Percentiles rank a stretch among this genome's conserved stretches.
Conservation (phyloP, 106 monocot species). For the Phalaenopsis equestris region DNA sequence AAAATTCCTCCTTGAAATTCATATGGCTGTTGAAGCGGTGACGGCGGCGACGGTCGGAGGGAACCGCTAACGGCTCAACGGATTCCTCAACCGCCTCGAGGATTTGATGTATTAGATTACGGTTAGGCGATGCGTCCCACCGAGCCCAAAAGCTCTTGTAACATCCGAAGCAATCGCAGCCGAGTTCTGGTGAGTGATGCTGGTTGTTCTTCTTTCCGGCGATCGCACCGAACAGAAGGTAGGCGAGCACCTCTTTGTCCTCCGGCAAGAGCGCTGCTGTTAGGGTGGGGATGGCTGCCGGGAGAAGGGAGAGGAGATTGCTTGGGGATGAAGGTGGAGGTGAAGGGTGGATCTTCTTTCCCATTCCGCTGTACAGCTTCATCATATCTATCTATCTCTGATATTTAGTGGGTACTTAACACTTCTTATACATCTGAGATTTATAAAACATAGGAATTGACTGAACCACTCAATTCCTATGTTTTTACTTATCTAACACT, state of each 20-base stretch:
- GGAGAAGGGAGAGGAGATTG: slow-evolving; percentile 14
- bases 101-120: slow-evolving; percentile 28
- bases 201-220: neutral
- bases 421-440: no score
- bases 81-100: no score
- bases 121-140: slow-evolving; percentile 45
- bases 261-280: slow-evolving; percentile 27
- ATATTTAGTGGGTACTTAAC: no score
- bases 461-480: no score
- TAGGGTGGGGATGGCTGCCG: slow-evolving; percentile 29
- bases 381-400: neutral
- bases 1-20: neutral
- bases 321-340: neutral
- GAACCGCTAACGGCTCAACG: no score
- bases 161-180: slow-evolving; percentile 13
- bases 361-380: slow-evolving; percentile 16
- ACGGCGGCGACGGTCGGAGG: neutral
- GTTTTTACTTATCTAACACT: no score
- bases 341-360: slow-evolving; percentile 23
- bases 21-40: neutral
- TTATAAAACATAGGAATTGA: no score
- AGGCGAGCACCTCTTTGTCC: slow-evolving; percentile 34
- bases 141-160: slow-evolving; percentile 55
- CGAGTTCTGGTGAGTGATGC: no score
- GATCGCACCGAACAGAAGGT: slow-evolving; percentile 17